Evolutionary conservation across 441 rosid species (phyloP), one percentile per base, ranked within the genome.

Genomic region (Jatropha multifida): DNA sequence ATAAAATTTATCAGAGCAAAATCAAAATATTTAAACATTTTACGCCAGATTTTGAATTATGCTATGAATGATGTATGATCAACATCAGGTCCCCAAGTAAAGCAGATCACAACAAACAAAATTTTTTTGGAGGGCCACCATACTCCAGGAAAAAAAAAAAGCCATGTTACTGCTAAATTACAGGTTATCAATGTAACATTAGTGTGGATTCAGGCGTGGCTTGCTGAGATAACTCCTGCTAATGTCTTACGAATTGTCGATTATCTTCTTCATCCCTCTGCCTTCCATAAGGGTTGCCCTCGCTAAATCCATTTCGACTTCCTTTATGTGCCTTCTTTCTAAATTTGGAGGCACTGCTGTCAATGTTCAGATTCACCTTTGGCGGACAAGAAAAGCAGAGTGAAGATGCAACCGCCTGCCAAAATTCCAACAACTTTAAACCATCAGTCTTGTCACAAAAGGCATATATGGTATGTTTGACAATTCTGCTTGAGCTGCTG

Each of bases 351-450:
- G 95, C 93, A 65, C 83, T 88, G 83, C 98, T 12, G 18, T 61
- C 65, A 1, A 96, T 90, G 83, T 82, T 86, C 77, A 96, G 89
- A 79, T 83, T 89, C 78, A 96, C 97, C 85, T 94, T 96, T 0
- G 98, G 98, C 3, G 98, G 98, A 48, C 87, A 73, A 2, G 99
- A 89, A 83, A 96, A 96, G 85, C 98, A 89, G 78, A 96, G 94
- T 8, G 98, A 96, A 68, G 90, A 85, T 17, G 99, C 97, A 62
- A 96, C 92, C 0, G 93, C 95, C 99, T 96, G 91, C 76, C 76
- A 78, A 76, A 68, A 71, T 20, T 4, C 11, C 78, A 71, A 69
- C 79, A 74, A 72, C 12, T 48, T 51, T 12, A 55, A 59, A 37
- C 51, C 26, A 10, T 23, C 42, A 32, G 10, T 14, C 56, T 3